phyloP scores from a whole-genome alignment of 1,284 basidiomycete genomes.

The Erythrobasidium hasegawianum region DNA sequence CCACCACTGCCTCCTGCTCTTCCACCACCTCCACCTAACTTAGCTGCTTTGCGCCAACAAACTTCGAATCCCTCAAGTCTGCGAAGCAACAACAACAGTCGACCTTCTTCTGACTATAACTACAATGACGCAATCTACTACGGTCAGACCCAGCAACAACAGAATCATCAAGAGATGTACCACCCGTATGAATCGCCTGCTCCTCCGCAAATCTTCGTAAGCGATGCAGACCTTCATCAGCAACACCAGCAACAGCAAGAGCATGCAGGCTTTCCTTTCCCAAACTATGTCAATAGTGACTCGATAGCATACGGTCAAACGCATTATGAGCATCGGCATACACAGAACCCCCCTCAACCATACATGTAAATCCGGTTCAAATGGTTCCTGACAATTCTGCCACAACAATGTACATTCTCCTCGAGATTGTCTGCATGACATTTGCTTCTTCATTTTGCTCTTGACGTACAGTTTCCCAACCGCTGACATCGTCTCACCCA shows the following conservation, averaged over 20 bases:
- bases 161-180: background rate
- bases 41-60: constrained; percentile 12
- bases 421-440: too few relatives aligned
- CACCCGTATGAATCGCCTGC: background rate
- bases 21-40: constrained; percentile 7
- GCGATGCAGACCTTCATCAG: background rate
- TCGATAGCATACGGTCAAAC: background rate
- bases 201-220: background rate
- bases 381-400: too few relatives aligned
- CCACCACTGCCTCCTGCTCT: constrained; percentile 10
- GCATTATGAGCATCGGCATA: background rate
- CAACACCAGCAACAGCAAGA: background rate
- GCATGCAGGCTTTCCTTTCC: background rate
- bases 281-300: background rate
- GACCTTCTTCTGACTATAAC: background rate
- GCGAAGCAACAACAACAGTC: background rate
- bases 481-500: too few relatives aligned
- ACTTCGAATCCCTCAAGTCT: background rate
- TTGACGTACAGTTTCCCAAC: too few relatives aligned
- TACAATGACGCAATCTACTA: background rate
- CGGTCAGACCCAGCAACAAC: background rate
- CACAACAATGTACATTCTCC: too few relatives aligned
- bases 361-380: too few relatives aligned
- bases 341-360: background rate
- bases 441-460: too few relatives aligned